These are phyloP conservation scores for Hemileccinum impolitum DNA, from an alignment of 768 basidiomycete species.

Conservation along the genomic window DNA sequence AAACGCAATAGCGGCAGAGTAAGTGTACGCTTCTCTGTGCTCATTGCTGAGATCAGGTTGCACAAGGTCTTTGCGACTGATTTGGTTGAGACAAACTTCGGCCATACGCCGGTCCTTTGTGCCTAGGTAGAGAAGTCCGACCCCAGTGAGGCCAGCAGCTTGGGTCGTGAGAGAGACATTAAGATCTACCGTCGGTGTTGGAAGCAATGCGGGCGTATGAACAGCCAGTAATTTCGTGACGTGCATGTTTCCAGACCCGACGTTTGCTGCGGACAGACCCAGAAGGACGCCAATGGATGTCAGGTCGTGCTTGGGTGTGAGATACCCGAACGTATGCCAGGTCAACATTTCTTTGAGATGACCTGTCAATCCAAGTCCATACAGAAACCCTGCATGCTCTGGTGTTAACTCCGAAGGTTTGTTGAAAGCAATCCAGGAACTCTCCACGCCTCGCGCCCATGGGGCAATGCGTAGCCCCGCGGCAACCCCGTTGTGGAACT, in stretches of 20 bases:
- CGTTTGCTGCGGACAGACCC: slow-evolving; percentile 88
- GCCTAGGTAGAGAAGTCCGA: slow-evolving; percentile 88
- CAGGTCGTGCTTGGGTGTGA: slow-evolving; percentile 94
- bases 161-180: slow-evolving; percentile 90
- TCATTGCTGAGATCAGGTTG: slow-evolving; percentile 84
- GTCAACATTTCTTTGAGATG: slow-evolving; percentile 87
- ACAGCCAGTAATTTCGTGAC: slow-evolving; percentile 90
- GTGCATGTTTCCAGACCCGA: slow-evolving; percentile 81
- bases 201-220: slow-evolving; percentile 90
- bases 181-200: slow-evolving; percentile 80
- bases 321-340: slow-evolving; percentile 93
- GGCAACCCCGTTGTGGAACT: slow-evolving; percentile 96
- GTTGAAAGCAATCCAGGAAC: slow-evolving; percentile 96
- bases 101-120: slow-evolving; percentile 89
- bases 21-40: slow-evolving; percentile 89
- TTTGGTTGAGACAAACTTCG: slow-evolving; percentile 84
- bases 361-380: slow-evolving; percentile 88
- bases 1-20: slow-evolving; percentile 84
- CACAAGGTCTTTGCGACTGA: slow-evolving; percentile 71
- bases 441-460: slow-evolving; percentile 72
- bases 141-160: slow-evolving; percentile 79
- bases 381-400: slow-evolving; percentile 94
- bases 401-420: slow-evolving; percentile 87
- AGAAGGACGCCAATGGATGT: slow-evolving; percentile 92
- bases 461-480: slow-evolving; percentile 84